phyloP scores from a whole-genome alignment of 768 basidiomycete genomes.

The Calvatia gigantea region DNA sequence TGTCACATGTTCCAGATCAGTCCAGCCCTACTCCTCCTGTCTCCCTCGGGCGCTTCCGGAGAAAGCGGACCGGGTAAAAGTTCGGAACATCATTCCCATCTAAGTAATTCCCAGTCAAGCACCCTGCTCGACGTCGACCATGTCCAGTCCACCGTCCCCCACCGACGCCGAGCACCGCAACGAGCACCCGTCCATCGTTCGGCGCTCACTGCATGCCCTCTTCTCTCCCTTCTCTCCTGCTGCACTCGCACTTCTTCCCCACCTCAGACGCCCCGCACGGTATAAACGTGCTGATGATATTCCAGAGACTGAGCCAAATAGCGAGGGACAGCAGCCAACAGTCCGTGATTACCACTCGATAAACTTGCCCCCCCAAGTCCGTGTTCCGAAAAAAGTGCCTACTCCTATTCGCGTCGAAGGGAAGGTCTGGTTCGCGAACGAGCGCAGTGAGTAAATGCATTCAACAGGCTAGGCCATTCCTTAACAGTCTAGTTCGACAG shows the following conservation, averaged over 20 bases:
- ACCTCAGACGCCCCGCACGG: constrained; percentile 36
- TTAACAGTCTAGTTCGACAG: constrained; percentile 30
- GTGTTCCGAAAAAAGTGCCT: constrained; percentile 79
- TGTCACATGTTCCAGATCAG: constrained; percentile 22
- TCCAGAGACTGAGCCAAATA: constrained; percentile 52
- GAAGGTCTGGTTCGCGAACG: constrained; percentile 98
- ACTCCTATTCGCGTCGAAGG: constrained; percentile 85
- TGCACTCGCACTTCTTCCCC: constrained; percentile 50
- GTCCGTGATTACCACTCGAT: constrained; percentile 77
- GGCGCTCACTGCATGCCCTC: constrained; percentile 58
- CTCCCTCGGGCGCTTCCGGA: background rate
- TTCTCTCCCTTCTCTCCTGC: constrained; percentile 63
- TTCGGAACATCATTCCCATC: no score
- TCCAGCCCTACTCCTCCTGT: background rate
- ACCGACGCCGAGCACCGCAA: constrained; percentile 4
- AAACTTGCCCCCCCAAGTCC: constrained; percentile 60
- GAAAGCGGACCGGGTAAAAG: background rate
- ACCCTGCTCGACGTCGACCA: background rate
- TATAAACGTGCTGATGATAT: constrained; percentile 75
- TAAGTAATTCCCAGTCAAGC: background rate
- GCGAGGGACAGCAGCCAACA: constrained; percentile 52
- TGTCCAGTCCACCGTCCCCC: background rate
- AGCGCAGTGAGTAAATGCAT: constrained; percentile 62
- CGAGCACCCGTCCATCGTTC: constrained; percentile 35
- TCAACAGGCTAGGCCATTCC: background rate